Evolutionary conservation across 441 rosid species (phyloP).

Genomic region (Gossypium trilobum): DNA sequence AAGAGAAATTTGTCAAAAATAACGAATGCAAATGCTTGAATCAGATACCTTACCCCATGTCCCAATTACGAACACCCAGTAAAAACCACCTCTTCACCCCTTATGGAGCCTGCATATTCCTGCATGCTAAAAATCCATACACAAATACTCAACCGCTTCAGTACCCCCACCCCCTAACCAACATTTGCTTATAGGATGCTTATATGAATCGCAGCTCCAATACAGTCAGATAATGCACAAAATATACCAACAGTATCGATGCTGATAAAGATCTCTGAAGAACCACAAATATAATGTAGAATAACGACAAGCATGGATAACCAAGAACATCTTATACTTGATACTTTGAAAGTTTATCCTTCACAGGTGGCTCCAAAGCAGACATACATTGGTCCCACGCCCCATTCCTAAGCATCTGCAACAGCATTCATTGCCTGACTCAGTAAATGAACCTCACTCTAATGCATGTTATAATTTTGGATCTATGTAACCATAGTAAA

Average conservation of each 20-base stretch:
- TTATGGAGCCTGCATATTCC: conserved; percentile 20
- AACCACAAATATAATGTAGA: conserved; percentile 9
- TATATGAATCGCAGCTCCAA: conserved; percentile 18
- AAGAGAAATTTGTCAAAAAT: not conserved
- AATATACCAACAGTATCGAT: conserved; percentile 18
- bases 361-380: conserved; percentile 75
- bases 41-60: not conserved
- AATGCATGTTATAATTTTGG: not conserved
- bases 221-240: conserved; percentile 18
- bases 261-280: conserved; percentile 13
- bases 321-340: conserved; percentile 38
- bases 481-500: not conserved
- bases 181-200: conserved; percentile 9
- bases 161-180: not conserved
- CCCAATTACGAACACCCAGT: conserved; percentile 3
- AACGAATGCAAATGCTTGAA: conserved; percentile 14
- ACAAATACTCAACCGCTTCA: conserved; percentile 1
- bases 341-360: conserved; percentile 78
- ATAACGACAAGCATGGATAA: conserved; percentile 3
- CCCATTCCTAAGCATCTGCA: conserved; percentile 78
- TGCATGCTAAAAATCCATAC: conserved; percentile 15
- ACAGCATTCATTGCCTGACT: not conserved
- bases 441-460: not conserved
- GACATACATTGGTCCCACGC: conserved; percentile 85
- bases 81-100: conserved; percentile 14